Base-by-base conservation (phyloP, 352 stramenopile species). In the Chrysophaeum taylorii region DNA sequence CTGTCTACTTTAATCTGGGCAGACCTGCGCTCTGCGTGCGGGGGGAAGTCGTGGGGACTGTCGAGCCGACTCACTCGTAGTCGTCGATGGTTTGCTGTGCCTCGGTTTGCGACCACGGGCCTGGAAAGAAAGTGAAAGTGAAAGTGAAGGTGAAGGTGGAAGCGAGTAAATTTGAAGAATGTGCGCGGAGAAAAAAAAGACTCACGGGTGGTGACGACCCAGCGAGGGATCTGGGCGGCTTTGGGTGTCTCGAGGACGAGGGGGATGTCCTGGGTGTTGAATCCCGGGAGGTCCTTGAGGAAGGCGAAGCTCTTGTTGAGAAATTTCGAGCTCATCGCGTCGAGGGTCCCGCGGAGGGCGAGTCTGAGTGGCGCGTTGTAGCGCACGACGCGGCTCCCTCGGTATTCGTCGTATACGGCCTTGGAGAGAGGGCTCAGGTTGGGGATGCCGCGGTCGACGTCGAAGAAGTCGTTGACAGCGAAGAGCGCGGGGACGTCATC, bases 61-160 rank as follows among this genome's bases (percentile, higher is more conserved):
- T n/a, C n/a, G n/a, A n/a, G n/a, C n/a, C n/a, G n/a, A n/a, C n/a
- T n/a, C 52, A 12, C 52, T 63, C 52, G 52, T 63, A 63, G 52
- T 63, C 52, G 52, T 63, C 52, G 52, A 63, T 63, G 5, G 52
- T 63, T 31, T 63, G 52, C 52, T 63, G 12, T 15, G 52, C 29
- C 52, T 63, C 52, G 52, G 29, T n/a, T 31, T 63, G 52, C 27
- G 25, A 25, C 52, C 52, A 63, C 27, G 52, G 52, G 27, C n/a
- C n/a, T n/a, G n/a, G n/a, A n/a, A n/a, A n/a, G n/a, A n/a, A n/a
- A n/a, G n/a, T n/a, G n/a, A n/a, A n/a, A n/a, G n/a, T n/a, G n/a
- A n/a, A n/a, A n/a, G n/a, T n/a, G n/a, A n/a, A n/a, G n/a, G n/a
- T n/a, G n/a, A n/a, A n/a, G n/a, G n/a, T n/a, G n/a, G n/a, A n/a